phyloP scores from a whole-genome alignment of 2,329 filamentous ascomycete species.

The Ceratocystis diversiconidia region DNA sequence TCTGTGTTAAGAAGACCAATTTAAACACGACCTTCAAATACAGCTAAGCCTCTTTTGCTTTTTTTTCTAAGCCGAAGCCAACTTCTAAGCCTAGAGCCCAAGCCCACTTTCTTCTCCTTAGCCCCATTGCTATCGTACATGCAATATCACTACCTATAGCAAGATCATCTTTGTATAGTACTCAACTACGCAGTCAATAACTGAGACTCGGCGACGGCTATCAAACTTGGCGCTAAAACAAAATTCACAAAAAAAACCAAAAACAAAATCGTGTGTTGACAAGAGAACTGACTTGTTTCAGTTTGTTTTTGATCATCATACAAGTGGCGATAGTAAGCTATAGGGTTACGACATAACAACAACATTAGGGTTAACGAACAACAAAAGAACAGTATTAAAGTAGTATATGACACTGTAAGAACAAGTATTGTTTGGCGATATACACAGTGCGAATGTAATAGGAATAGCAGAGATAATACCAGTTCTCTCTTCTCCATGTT shows the following conservation, averaged over 20 bases:
- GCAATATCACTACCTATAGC: no score
- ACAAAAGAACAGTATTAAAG: no score
- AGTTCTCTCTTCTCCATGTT: background rate
- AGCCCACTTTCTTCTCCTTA: no score
- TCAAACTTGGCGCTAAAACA: conserved; percentile 4
- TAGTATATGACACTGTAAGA: no score
- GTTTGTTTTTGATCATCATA: background rate
- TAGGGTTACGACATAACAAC: background rate
- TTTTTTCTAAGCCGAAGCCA: background rate
- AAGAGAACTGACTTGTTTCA: background rate
- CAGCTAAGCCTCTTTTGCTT: background rate
- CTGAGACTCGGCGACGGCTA: background rate
- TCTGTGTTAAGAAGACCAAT: background rate
- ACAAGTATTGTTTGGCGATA: background rate
- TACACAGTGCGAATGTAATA: no score
- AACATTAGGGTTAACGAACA: accelerated
- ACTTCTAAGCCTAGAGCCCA: no score
- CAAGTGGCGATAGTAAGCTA: background rate
- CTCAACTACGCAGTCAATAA: no score
- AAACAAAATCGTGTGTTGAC: no score
- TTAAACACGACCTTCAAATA: background rate
- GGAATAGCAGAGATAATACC: no score
- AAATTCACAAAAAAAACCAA: background rate
- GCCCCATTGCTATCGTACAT: no score
- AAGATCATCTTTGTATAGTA: no score